Base-by-base conservation (phyloP, 2,329 filamentous ascomycete species). In the Leptoxyphium fumago region DNA sequence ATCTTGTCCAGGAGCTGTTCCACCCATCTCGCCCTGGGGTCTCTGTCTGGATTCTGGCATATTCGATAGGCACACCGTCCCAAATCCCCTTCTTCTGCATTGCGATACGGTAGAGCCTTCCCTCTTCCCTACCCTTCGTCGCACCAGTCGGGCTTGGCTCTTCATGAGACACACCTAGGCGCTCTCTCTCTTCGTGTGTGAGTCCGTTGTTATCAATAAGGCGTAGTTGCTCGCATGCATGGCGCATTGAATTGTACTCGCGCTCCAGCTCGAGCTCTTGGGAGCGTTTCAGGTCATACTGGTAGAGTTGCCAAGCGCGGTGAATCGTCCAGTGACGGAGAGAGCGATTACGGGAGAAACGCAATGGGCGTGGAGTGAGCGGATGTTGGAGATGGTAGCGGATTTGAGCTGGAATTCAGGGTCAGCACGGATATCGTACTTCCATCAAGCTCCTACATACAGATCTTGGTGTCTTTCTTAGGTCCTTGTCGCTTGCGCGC, bases 321-420 rank as follows among this genome's bases (percentile, higher is more conserved):
- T 96, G 88, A 64, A 98, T 96, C 42, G 91, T 96, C 91, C 91
- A 98, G 72, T 98, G 91, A 40, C 91, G 84, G 51, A 98, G 78
- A 64, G 79, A 76, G 45, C 91, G 80, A 64, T 82, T 83, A 55
- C 54, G 86, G 36, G 78, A 86, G 75, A 96, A 88, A 56, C 86
- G 82, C 51, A 98, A 76, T 1, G 91, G 88, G 10, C 80, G 77
- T 0, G 80, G 80, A 6, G 77, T 82, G 28, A 74, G 65, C 2
- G 79, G 78, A 62, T 84, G 80, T 56, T 73, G 66, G 53, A 84
- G 75, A 63, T 80, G 76, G 67, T 84, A 84, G 55, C 79, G 72
- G 61, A 84, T 83, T 44, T 77, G 59, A 30, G 73, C 76, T 79
- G 54, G 1, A 34, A 15, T 5, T 7, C 10, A 13, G 30, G 15